Percentiles rank a stretch among this genome's conserved stretches.
Evolutionary conservation across 805 yeast genomes (phyloP).

Genomic region (Kodamaea kaohsiungensis): DNA sequence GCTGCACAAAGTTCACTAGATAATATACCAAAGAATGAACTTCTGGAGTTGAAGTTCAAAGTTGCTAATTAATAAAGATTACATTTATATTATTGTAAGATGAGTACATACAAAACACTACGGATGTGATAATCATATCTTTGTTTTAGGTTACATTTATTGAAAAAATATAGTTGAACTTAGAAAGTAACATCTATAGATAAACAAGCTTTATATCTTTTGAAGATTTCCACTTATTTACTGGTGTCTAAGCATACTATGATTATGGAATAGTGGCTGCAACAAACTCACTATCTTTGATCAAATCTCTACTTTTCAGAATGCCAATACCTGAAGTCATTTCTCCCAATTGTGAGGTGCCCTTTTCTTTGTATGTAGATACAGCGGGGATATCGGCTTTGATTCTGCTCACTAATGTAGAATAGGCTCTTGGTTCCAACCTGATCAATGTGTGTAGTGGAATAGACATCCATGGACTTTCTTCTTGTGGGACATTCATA

Average conservation of each 20-base stretch:
- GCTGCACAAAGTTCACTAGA: no score
- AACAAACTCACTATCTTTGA: constrained; percentile 34
- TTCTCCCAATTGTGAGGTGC: constrained; percentile 70
- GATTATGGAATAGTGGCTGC: not conserved
- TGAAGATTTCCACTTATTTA: not conserved
- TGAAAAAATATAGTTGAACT: not conserved
- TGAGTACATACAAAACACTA: no score
- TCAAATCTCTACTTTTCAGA: constrained; percentile 51
- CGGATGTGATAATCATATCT: no score
- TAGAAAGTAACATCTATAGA: not conserved
- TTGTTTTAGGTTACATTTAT: not conserved
- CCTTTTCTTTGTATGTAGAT: constrained; percentile 92
- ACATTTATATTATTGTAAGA: no score
- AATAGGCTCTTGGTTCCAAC: constrained; percentile 93
- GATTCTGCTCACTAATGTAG: constrained; percentile 82
- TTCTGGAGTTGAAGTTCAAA: no score
- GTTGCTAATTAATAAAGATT: no score
- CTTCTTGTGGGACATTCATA: constrained; percentile 98
- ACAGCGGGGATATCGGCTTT: constrained; percentile 98
- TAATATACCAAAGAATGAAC: no score
- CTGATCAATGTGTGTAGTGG: constrained; percentile 94
- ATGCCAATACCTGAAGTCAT: constrained; percentile 34
- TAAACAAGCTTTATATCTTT: no score
- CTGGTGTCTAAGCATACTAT: no score
- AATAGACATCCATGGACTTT: constrained; percentile 98